phyloP scores from a whole-genome alignment of 179 eudicot species.

The Nepenthes alata region DNA sequence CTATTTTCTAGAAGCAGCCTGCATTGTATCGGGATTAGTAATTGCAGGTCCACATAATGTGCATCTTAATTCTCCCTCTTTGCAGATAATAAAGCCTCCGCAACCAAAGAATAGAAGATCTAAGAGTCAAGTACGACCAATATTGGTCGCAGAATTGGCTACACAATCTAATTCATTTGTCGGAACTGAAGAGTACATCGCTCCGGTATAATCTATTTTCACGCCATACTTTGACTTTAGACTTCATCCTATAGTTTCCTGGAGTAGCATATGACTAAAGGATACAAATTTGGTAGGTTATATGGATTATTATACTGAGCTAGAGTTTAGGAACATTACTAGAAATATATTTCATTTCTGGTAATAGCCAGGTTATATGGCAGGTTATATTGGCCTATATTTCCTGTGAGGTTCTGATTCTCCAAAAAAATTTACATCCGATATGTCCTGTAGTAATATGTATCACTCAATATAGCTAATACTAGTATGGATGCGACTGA shows the following conservation, averaged over 20 bases:
- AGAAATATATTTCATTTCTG: no score
- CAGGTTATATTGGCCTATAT: no score
- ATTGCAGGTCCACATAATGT: neutral
- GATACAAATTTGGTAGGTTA: no score
- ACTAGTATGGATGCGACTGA: no score
- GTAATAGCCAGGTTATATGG: no score
- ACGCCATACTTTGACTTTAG: neutral
- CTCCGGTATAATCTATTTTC: conserved; percentile 50
- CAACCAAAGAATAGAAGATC: conserved; percentile 49
- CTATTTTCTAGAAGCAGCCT: neutral
- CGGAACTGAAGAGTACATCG: conserved; percentile 98
- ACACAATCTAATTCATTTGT: conserved; percentile 93
- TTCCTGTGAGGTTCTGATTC: no score
- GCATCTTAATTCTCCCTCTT: conserved; percentile 5
- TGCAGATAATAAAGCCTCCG: conserved; percentile 71
- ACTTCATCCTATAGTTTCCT: neutral
- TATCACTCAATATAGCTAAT: no score
- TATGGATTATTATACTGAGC: no score
- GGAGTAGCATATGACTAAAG: neutral
- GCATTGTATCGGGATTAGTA: neutral
- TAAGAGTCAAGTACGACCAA: conserved; percentile 63
- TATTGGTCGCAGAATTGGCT: conserved; percentile 77
- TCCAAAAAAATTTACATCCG: no score
- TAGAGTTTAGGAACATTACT: no score
- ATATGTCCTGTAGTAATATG: no score